Conservation (phyloP, 495 filamentous ascomycete genomes). For the Rostrohypoxylon terebratum region DNA sequence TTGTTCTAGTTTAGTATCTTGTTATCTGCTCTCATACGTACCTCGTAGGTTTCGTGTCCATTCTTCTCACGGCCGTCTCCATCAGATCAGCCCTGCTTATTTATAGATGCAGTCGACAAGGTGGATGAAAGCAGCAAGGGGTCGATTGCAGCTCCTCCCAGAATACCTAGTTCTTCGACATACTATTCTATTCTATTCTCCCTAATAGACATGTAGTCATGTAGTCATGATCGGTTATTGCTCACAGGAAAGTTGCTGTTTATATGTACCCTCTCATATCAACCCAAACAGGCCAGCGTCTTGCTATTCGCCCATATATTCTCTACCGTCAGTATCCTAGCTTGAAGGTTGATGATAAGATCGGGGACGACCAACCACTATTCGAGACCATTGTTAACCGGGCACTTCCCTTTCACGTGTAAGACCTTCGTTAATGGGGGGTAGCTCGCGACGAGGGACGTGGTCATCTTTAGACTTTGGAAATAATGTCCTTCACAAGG, state of each 20-base stretch:
- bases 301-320: too few species aligned
- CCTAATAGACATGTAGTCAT: not conserved
- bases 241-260: not conserved
- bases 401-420: not conserved
- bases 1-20: not conserved
- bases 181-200: not conserved
- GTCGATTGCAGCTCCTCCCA: not conserved
- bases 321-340: too few species aligned
- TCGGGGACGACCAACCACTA: not conserved
- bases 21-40: not conserved
- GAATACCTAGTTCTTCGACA: not conserved
- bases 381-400: not conserved
- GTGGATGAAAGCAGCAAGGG: not conserved
- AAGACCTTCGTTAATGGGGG: not conserved
- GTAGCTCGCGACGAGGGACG: not conserved
- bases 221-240: not conserved
- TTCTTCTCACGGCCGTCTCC: not conserved
- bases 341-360: not conserved
- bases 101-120: slow-evolving; percentile 1
- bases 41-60: not conserved
- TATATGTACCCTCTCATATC: too few species aligned
- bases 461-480: not conserved
- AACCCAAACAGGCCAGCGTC: too few species aligned
- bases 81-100: slow-evolving; percentile 6
- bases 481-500: not conserved